These are phyloP conservation scores for Leccinum subgranulosum DNA, from an alignment of 768 basidiomycete genomes.

Conservation along the genomic window DNA sequence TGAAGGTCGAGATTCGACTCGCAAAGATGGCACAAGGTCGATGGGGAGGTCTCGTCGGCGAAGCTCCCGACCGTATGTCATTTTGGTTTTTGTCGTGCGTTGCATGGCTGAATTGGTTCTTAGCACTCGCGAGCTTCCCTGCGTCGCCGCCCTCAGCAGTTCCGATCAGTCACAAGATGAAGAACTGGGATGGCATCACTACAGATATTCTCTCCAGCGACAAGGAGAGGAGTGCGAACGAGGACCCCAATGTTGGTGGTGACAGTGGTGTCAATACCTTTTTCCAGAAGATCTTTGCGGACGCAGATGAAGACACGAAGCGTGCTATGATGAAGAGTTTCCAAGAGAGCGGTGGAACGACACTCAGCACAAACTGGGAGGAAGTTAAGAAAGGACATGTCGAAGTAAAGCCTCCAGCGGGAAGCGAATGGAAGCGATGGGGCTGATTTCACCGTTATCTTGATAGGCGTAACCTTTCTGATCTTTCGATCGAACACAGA, in stretches of 20 bases:
- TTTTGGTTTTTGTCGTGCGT: neutral
- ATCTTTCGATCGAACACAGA: neutral
- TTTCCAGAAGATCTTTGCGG: constrained; percentile 88
- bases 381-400: constrained; percentile 72
- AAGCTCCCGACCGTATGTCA: constrained; percentile 68
- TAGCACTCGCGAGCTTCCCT: constrained; percentile 19
- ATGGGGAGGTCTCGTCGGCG: constrained; percentile 77
- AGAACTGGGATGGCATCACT: constrained; percentile 92
- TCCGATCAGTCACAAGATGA: constrained; percentile 43
- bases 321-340: constrained; percentile 99
- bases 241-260: constrained; percentile 89
- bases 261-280: constrained; percentile 83
- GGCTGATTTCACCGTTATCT: constrained; percentile 26
- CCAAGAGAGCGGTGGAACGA: constrained; percentile 91
- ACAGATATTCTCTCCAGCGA: constrained; percentile 62
- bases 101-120: neutral
- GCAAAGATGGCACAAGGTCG: constrained; percentile 61
- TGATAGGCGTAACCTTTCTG: neutral
- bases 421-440: constrained; percentile 85
- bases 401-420: constrained; percentile 79
- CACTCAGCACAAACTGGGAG: constrained; percentile 94
- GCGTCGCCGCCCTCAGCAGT: constrained; percentile 34
- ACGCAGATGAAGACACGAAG: constrained; percentile 88
- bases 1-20: constrained; percentile 86
- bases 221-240: constrained; percentile 63